Percentiles rank a stretch among this genome's conserved stretches.
Conservation (phyloP, 192 early-diverging fungal genomes). For the Podila minutissima region DNA sequence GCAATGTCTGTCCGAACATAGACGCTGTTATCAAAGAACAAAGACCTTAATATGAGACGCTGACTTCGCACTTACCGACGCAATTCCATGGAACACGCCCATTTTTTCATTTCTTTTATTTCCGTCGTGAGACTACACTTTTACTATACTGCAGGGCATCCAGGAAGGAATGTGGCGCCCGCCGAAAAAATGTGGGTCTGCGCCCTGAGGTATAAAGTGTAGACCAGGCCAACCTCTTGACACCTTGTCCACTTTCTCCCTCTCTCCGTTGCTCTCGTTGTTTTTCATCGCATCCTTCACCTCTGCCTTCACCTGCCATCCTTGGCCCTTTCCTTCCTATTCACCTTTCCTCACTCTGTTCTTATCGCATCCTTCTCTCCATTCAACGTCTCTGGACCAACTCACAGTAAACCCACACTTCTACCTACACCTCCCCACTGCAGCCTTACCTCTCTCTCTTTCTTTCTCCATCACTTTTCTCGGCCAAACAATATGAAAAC, state of each 20-base stretch:
- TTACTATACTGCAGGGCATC: background rate
- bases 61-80: no score
- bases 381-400: background rate
- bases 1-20: no score
- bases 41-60: no score
- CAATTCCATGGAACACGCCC: background rate
- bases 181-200: no score
- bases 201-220: no score
- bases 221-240: no score
- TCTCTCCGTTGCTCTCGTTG: background rate
- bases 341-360: background rate
- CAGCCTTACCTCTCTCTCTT: no score
- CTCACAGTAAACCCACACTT: background rate
- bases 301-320: background rate
- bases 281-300: background rate
- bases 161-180: background rate
- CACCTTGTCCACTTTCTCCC: background rate
- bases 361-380: background rate
- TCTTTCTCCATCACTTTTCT: background rate
- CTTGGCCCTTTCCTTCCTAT: background rate
- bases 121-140: constrained; percentile 1
- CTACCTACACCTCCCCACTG: no score
- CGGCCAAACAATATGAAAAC: constrained; percentile 14
- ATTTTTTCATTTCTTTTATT: background rate
- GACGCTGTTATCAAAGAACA: no score